Evolutionary conservation across 2,329 filamentous ascomycete species (phyloP).

Genomic region (Metarhizium robertsii): DNA sequence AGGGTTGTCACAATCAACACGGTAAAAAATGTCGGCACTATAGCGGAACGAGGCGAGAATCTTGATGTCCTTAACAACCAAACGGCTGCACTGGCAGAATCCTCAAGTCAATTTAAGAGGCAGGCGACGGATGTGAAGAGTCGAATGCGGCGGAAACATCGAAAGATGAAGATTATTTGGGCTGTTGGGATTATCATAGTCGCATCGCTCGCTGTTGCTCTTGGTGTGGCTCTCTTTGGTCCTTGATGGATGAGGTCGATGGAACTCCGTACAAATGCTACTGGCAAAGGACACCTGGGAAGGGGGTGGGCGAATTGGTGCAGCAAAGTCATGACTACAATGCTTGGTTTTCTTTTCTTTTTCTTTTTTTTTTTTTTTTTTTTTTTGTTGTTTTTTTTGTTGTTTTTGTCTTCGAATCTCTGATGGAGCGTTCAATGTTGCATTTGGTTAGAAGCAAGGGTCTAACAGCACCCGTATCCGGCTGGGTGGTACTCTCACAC

Average conservation of each 20-base stretch:
- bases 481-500: background rate
- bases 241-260: too few species aligned
- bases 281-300: too few species aligned
- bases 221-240: accelerated
- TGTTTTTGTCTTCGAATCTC: background rate
- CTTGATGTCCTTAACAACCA: slow-evolving; percentile 94
- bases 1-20: slow-evolving; percentile 88
- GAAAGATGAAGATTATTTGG: slow-evolving; percentile 83
- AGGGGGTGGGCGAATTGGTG: background rate
- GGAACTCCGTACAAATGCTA: too few species aligned
- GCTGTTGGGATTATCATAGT: slow-evolving; percentile 58
- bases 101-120: too few species aligned
- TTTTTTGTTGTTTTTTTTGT: background rate
- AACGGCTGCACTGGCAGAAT: slow-evolving; percentile 37
- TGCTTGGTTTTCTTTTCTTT: background rate
- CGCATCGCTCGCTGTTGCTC: slow-evolving; percentile 30
- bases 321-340: background rate
- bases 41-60: slow-evolving; percentile 82
- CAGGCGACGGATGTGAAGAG: slow-evolving; percentile 41
- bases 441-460: background rate
- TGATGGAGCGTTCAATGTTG: background rate
- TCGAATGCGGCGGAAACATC: slow-evolving; percentile 99
- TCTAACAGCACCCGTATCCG: background rate
- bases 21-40: slow-evolving; percentile 88
- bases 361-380: background rate